These are phyloP conservation scores for Coemansia sp. DNA, from an alignment of 192 early-diverging fungal genomes.

Conservation along the genomic window DNA sequence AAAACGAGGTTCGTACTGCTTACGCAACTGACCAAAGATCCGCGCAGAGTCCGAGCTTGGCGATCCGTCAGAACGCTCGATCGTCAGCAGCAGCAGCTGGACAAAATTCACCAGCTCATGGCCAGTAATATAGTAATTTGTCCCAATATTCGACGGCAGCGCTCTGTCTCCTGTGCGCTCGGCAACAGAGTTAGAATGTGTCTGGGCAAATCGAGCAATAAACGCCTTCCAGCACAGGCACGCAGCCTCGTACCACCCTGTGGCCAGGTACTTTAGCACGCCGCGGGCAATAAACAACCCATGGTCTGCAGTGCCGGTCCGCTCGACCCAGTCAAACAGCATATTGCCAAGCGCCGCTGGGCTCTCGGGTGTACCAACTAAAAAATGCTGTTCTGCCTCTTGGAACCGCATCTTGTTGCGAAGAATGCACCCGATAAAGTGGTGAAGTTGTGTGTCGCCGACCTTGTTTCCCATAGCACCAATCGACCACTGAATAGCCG, in stretches of 20 bases:
- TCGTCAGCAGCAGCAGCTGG: constrained; percentile 64
- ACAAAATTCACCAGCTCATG: constrained; percentile 65
- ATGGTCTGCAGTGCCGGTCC: constrained; percentile 60
- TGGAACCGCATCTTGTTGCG: constrained; percentile 66
- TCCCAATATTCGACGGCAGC: constrained; percentile 49
- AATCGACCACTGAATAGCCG: constrained; percentile 53
- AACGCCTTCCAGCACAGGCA: constrained; percentile 56
- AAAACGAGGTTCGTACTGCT: constrained; percentile 35
- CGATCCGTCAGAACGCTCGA: constrained; percentile 58
- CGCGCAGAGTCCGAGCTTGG: constrained; percentile 24
- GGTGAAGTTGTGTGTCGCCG: constrained; percentile 51
- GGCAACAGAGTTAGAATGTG: constrained; percentile 13
- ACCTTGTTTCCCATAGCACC: constrained; percentile 20
- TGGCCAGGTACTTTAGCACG: constrained; percentile 73
- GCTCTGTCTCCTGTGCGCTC: constrained; percentile 19
- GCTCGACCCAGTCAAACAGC: constrained; percentile 73
- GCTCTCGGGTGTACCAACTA: constrained; percentile 82
- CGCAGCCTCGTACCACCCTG: constrained; percentile 57
- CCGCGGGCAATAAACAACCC: constrained; percentile 79
- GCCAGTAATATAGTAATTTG: constrained; percentile 44
- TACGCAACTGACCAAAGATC: constrained; percentile 30
- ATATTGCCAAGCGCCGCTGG: constrained; percentile 70
- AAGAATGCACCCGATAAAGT: constrained; percentile 47
- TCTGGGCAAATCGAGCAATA: constrained; percentile 27
- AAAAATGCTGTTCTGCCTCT: constrained; percentile 83